Conservation (phyloP, 495 filamentous ascomycete genomes). For the Melanomma pulvis-pyrius region DNA sequence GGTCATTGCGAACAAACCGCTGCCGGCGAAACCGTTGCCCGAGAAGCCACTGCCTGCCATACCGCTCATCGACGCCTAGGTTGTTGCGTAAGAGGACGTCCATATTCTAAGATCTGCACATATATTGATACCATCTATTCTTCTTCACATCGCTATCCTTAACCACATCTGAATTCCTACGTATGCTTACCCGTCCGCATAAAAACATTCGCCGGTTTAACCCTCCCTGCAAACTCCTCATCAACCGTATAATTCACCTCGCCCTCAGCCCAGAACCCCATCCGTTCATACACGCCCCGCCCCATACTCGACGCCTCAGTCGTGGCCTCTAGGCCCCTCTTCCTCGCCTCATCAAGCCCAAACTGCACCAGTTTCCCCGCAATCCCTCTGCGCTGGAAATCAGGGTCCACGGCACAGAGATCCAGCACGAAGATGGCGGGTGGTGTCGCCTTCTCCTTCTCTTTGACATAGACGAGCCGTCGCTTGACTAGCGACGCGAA, state of each 20-base stretch:
- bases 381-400: conserved; percentile 24
- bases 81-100: neutral
- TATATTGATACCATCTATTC: neutral
- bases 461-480: conserved; percentile 6
- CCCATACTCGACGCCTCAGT: conserved; percentile 27
- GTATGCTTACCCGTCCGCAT: conserved; percentile 13
- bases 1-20: conserved; percentile 13
- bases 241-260: conserved; percentile 9
- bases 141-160: neutral
- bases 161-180: neutral
- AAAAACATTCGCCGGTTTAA: conserved; percentile 24
- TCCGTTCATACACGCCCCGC: conserved; percentile 11
- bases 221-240: conserved; percentile 19
- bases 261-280: conserved; percentile 16
- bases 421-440: conserved; percentile 27
- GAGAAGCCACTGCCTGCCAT: conserved; percentile 25
- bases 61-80: conserved; percentile 19
- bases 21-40: conserved; percentile 27
- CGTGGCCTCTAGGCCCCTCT: conserved; percentile 16
- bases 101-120: neutral
- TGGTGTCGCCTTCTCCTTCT: conserved; percentile 8
- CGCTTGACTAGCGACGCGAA: conserved; percentile 11
- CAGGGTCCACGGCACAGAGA: conserved; percentile 18
- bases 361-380: conserved; percentile 24
- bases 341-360: conserved; percentile 23